Evolutionary conservation across 768 basidiomycete species (phyloP).

Genomic region (Panaeolus cyanescens): DNA sequence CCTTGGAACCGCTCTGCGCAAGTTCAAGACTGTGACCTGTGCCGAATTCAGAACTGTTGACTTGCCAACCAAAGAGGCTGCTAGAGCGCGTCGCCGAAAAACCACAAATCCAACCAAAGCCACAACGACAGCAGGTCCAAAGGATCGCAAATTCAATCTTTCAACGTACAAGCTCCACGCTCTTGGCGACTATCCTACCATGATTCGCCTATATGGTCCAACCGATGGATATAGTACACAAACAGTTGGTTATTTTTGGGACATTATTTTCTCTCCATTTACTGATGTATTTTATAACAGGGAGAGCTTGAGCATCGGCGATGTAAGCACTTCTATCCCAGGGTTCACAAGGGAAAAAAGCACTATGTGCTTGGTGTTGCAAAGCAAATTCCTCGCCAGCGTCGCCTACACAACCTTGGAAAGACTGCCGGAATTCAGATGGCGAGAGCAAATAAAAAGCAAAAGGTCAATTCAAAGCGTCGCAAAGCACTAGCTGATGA

Average conservation of each 20-base stretch:
- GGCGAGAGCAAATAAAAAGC: no score
- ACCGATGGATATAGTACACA: conserved; percentile 42
- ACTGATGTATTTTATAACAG: conserved; percentile 11
- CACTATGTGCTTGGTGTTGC: background rate
- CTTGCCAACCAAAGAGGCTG: conserved; percentile 21
- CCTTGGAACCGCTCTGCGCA: conserved; percentile 28
- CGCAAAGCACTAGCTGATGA: no score
- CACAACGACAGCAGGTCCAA: no score
- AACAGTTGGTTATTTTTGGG: conserved; percentile 28
- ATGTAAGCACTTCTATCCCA: conserved; percentile 34
- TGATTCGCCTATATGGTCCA: conserved; percentile 24
- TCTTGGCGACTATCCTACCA: conserved; percentile 16
- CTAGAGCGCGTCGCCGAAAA: background rate
- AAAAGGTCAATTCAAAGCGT: no score
- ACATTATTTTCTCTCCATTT: no score
- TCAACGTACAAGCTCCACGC: conserved; percentile 22
- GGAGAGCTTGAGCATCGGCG: conserved; percentile 38
- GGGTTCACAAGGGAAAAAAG: background rate
- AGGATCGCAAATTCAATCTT: conserved; percentile 15
- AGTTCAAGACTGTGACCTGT: conserved; percentile 20
- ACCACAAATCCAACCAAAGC: background rate
- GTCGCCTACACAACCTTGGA: background rate
- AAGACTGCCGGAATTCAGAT: no score
- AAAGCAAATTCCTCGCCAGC: background rate
- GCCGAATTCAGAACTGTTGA: conserved; percentile 25